Evolutionary conservation across 2,329 filamentous ascomycete genomes (phyloP).

Genomic region (Tolypocladium ophioglossoides): DNA sequence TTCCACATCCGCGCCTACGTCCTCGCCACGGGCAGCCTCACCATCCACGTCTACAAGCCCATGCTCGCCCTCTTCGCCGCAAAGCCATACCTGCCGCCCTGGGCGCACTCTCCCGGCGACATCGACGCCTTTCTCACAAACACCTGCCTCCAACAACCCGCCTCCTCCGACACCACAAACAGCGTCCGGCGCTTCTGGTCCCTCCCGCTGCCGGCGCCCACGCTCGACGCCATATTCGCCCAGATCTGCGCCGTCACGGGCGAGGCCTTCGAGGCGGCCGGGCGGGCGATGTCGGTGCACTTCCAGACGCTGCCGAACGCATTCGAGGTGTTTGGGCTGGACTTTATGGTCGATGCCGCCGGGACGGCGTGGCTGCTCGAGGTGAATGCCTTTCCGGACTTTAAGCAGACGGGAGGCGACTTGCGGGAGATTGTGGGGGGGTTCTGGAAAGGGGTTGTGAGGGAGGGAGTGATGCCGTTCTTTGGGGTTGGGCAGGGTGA

Average conservation of each 20-base stretch:
- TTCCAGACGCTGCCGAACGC: slow-evolving; percentile 83
- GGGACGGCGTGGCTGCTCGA: slow-evolving; percentile 70
- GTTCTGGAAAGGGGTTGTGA: slow-evolving; percentile 66
- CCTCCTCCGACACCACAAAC: slow-evolving; percentile 21
- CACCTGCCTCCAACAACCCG: slow-evolving; percentile 73
- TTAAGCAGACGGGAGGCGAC: slow-evolving; percentile 82
- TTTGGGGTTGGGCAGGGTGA: slow-evolving; percentile 33
- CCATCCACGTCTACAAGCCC: slow-evolving; percentile 74
- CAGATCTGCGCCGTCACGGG: slow-evolving; percentile 67
- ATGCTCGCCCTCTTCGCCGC: slow-evolving; percentile 93
- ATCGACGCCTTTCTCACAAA: slow-evolving; percentile 83
- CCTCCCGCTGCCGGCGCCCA: slow-evolving; percentile 34
- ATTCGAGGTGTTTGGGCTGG: slow-evolving; percentile 86
- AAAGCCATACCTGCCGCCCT: slow-evolving; percentile 58
- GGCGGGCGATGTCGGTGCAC: slow-evolving; percentile 73
- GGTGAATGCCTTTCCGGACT: slow-evolving; percentile 94
- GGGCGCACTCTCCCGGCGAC: slow-evolving; percentile 32
- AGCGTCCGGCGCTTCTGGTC: slow-evolving; percentile 69
- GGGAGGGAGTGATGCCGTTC: slow-evolving; percentile 56
- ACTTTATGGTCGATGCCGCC: slow-evolving; percentile 68
- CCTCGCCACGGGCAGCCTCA: slow-evolving; percentile 65
- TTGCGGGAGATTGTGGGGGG: slow-evolving; percentile 61
- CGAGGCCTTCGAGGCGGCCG: slow-evolving; percentile 79
- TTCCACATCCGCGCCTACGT: slow-evolving; percentile 95
- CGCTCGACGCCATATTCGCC: slow-evolving; percentile 54